Evolutionary conservation across 2,329 filamentous ascomycete species (phyloP).

Genomic region (Stachybotrys chlorohalonatus): DNA sequence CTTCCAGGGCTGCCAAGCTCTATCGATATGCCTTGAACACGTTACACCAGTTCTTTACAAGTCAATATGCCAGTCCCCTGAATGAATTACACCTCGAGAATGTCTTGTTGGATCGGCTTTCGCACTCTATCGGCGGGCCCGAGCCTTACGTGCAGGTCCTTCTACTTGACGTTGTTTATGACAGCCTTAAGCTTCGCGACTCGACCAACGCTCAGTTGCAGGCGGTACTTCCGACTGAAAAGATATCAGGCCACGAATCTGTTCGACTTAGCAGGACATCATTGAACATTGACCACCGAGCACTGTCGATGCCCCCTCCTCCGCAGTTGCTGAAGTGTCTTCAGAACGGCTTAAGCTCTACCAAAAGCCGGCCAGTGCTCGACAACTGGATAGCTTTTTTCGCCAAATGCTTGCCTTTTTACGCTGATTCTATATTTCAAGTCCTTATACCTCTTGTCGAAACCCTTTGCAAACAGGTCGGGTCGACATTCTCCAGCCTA

Average conservation of each 20-base stretch:
- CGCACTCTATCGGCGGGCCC: constrained; percentile 47
- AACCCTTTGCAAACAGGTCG: constrained; percentile 75
- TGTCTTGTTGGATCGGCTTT: constrained; percentile 59
- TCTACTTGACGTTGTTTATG: constrained; percentile 69
- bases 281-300: constrained; percentile 19
- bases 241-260: constrained; percentile 32
- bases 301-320: constrained; percentile 41
- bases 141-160: constrained; percentile 69
- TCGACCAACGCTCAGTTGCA: constrained; percentile 28
- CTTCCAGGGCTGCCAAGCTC: constrained; percentile 50
- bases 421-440: constrained; percentile 78
- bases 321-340: constrained; percentile 73
- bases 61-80: constrained; percentile 50
- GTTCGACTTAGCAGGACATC: constrained; percentile 29
- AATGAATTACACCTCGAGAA: constrained; percentile 60
- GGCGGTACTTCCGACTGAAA: constrained; percentile 36
- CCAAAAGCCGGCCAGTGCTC: constrained; percentile 64
- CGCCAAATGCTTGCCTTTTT: constrained; percentile 73
- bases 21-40: constrained; percentile 63
- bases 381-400: constrained; percentile 91
- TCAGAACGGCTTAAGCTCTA: constrained; percentile 68
- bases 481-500: constrained; percentile 61
- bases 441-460: constrained; percentile 85
- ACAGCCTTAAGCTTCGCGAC: constrained; percentile 59
- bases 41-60: constrained; percentile 59